Percentiles rank a stretch among this genome's conserved stretches.
phyloP scores from a whole-genome alignment of 257 asterid species.

The Capsicum chinense region DNA sequence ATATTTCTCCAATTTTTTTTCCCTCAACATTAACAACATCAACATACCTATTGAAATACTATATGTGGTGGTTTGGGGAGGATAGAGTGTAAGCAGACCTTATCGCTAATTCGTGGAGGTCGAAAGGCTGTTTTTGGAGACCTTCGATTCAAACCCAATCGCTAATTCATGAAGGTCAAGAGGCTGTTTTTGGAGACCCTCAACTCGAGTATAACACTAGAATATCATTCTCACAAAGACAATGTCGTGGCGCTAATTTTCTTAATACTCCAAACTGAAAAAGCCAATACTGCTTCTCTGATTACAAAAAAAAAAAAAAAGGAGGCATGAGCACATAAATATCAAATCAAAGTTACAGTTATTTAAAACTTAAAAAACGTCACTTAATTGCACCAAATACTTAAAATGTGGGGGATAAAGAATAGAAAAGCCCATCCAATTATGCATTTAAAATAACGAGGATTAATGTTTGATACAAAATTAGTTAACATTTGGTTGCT shows the following conservation, averaged over 20 bases:
- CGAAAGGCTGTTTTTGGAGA: too few species aligned
- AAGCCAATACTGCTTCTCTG: constrained; percentile 23
- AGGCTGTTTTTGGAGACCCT: too few species aligned
- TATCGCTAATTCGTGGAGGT: too few species aligned
- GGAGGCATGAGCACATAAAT: constrained; percentile 14
- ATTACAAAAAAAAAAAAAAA: not conserved
- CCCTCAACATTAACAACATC: too few species aligned
- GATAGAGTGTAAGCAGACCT: too few species aligned
- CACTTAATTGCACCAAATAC: not conserved
- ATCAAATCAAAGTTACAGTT: not conserved
- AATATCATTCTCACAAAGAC: not conserved
- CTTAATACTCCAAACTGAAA: not conserved
- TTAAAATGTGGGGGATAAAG: not conserved
- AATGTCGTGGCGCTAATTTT: not conserved
- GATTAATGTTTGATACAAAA: not conserved
- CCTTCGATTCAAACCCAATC: too few species aligned
- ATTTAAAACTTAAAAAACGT: not conserved
- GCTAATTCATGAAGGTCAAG: too few species aligned
- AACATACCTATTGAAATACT: too few species aligned
- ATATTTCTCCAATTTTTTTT: too few species aligned
- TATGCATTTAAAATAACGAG: not conserved
- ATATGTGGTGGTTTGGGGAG: too few species aligned
- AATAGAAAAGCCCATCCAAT: not conserved
- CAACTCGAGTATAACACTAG: not conserved
- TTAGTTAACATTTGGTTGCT: not conserved